Conservation (phyloP, 2,329 filamentous ascomycete genomes). For the Exophiala viscosa region DNA sequence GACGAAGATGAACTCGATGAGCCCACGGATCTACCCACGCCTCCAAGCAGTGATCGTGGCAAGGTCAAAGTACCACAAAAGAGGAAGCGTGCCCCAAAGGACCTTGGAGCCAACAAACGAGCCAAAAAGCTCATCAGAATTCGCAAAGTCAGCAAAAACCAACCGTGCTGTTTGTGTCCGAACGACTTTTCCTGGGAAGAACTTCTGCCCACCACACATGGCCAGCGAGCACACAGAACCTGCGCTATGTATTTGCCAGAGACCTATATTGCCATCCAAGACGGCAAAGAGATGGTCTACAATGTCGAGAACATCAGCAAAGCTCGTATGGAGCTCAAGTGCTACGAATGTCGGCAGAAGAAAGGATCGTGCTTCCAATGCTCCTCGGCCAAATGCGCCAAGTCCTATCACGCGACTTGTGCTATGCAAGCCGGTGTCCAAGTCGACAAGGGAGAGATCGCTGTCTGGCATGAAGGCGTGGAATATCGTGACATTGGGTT, state of each 20-base stretch:
- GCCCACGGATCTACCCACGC: slow-evolving; percentile 69
- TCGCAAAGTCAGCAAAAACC: slow-evolving; percentile 53
- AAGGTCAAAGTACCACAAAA: slow-evolving; percentile 59
- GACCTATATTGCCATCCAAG: slow-evolving; percentile 74
- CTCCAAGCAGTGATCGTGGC: slow-evolving; percentile 68
- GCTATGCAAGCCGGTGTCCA: slow-evolving; percentile 88
- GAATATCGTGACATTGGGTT: slow-evolving; percentile 91
- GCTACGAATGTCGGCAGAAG: slow-evolving; percentile 89
- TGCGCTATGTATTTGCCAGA: slow-evolving; percentile 91
- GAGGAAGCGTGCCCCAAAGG: slow-evolving; percentile 57
- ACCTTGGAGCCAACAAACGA: slow-evolving; percentile 45
- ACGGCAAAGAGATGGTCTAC: slow-evolving; percentile 67
- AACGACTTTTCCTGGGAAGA: slow-evolving; percentile 80
- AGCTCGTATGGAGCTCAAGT: slow-evolving; percentile 85
- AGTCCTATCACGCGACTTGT: slow-evolving; percentile 93
- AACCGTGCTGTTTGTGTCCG: slow-evolving; percentile 83
- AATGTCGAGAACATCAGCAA: slow-evolving; percentile 81
- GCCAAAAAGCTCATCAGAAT: slow-evolving; percentile 75
- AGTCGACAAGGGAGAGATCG: slow-evolving; percentile 79
- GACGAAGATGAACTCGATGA: slow-evolving; percentile 62
- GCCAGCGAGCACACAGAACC: slow-evolving; percentile 77
- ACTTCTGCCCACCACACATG: slow-evolving; percentile 82
- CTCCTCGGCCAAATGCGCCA: slow-evolving; percentile 86
- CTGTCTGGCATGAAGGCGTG: slow-evolving; percentile 81
- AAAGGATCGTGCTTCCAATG: slow-evolving; percentile 97